Conservation (phyloP, 176 grass and related monocot genomes). For the Avena atlantica region DNA sequence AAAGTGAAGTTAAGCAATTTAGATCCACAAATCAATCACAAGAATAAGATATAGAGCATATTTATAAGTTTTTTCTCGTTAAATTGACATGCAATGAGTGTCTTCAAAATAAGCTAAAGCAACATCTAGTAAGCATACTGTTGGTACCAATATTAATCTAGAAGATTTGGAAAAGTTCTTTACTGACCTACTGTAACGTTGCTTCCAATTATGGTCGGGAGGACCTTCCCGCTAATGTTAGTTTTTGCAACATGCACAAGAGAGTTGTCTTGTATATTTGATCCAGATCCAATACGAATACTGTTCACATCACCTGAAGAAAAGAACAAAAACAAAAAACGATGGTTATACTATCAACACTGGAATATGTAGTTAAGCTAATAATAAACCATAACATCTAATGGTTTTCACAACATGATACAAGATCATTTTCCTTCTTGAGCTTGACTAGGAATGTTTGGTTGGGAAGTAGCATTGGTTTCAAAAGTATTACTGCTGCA, state of each 20-base stretch:
- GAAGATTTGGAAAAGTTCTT: not conserved
- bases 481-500: not conserved
- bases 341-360: not conserved
- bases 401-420: slow-evolving; percentile 10
- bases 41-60: not conserved
- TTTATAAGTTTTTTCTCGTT: not conserved
- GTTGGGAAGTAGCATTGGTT: not conserved
- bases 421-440: not conserved
- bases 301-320: slow-evolving; percentile 98
- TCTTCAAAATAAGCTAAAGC: slow-evolving; percentile 10
- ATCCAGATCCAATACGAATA: slow-evolving; percentile 85
- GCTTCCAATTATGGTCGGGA: slow-evolving; percentile 88
- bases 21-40: not conserved
- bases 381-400: not conserved
- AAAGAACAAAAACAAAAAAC: slow-evolving; percentile 2
- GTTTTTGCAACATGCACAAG: slow-evolving; percentile 88
- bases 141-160: slow-evolving; percentile 20
- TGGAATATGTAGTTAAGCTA: not conserved
- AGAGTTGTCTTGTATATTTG: slow-evolving; percentile 98
- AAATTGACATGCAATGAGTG: not conserved
- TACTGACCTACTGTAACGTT: slow-evolving; percentile 89
- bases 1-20: slow-evolving; percentile 32
- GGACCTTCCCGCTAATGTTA: slow-evolving; percentile 76
- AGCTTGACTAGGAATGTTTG: slow-evolving; percentile 2
- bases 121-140: slow-evolving; percentile 25